These are phyloP conservation scores for Saccharomyces eubayanus DNA, from an alignment of 805 yeast genomes.

Conservation along the genomic window DNA sequence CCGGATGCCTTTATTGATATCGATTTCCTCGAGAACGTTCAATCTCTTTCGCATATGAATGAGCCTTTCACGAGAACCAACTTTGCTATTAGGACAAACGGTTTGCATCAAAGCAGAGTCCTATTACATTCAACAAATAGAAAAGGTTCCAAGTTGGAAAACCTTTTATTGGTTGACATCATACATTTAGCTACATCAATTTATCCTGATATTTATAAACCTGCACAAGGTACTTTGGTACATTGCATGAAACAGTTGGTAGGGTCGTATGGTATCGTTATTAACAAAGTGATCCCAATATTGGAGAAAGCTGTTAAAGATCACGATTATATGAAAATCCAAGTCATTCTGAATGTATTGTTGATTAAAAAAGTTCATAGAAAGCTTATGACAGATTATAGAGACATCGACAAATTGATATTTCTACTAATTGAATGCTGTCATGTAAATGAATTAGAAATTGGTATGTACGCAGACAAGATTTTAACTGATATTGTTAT, in stretches of 20 bases:
- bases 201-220: conserved; percentile 57
- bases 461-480: conserved; percentile 46
- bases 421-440: conserved; percentile 47
- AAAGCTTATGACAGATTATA: conserved; percentile 50
- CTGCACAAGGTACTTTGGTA: conserved; percentile 60
- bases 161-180: conserved; percentile 53
- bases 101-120: conserved; percentile 68
- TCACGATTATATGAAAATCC: conserved; percentile 46
- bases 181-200: conserved; percentile 57
- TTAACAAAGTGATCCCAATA: conserved; percentile 35
- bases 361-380: conserved; percentile 48
- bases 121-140: conserved; percentile 65
- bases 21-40: conserved; percentile 48
- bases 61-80: conserved; percentile 72
- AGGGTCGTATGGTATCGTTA: conserved; percentile 53
- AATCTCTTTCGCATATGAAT: conserved; percentile 51
- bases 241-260: conserved; percentile 63
- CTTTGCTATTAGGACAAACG: conserved; percentile 63
- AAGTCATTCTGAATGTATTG: conserved; percentile 56
- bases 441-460: conserved; percentile 45
- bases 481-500: conserved; percentile 38
- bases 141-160: conserved; percentile 59
- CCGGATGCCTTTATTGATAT: conserved; percentile 48
- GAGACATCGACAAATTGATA: conserved; percentile 41
- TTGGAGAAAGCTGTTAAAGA: conserved; percentile 42